Evolutionary conservation across 2,329 filamentous ascomycete genomes (phyloP), one percentile per base, ranked within the genome.

Genomic region (Hymenoscyphus occultus): DNA sequence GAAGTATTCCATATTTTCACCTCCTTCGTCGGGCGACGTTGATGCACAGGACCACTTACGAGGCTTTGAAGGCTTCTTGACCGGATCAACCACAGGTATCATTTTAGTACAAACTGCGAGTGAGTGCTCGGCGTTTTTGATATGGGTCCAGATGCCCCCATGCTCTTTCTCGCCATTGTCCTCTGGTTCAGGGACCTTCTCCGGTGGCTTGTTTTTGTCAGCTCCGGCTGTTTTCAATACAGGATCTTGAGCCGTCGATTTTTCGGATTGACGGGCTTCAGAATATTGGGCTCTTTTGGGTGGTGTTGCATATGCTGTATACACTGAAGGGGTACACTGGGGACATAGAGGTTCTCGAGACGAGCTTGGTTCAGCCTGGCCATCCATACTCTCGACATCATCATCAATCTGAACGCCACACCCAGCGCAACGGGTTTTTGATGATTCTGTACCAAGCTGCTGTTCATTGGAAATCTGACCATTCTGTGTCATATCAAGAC

Each of bases 41-140:
- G 32, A 22, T 39, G 35, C 45, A 40, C 22, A 31, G n/a, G 40
- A 40, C 45, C 42, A 32, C 12, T 66, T 39, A 39, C 32, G 61
- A 10, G 64, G 60, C 10, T 64, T 14, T 54, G 64, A 63, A 56
- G 60, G 59, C 42, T 63, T 59, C 59, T 71, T 71, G 57, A 67
- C 63, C 22, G 66, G 68, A 62, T 71, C 69, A 22, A 63, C 54
- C 1, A 67, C 42, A 10, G 66, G 66, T 22, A 51, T 22, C 28
- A 56, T 62, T n/a, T 61, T 66, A 3, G 59, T 48, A 63, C 56
- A 69, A 9, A 68, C 64, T 13, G 62, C 59, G 39, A 66, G 56
- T 16, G 32, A 54, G 6, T 64, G 54, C 28, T 63, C 39, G 10
- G 63, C 60, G 16, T 61, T 32, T 28, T 59, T 60, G 31, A 39